Evolutionary conservation across 2,329 filamentous ascomycete species (phyloP).

Genomic region (Epichloe baconii): DNA sequence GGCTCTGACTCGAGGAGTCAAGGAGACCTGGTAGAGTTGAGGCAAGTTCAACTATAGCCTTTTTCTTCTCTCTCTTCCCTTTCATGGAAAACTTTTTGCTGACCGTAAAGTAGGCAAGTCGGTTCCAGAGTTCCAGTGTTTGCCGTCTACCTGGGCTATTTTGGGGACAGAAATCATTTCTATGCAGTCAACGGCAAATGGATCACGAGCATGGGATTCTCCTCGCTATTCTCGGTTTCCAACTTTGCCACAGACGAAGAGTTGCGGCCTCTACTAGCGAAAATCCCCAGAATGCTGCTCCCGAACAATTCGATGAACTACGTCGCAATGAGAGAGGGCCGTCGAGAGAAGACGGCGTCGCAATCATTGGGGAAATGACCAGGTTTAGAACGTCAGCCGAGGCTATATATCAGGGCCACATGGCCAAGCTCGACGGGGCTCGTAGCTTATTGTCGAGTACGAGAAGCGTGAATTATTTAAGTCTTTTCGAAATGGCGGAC

Average conservation of each 20-base stretch:
- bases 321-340: constrained; percentile 27
- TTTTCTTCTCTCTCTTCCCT: neutral
- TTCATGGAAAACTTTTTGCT: neutral
- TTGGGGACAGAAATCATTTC: constrained; percentile 38
- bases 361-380: constrained; percentile 34
- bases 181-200: constrained; percentile 41
- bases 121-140: constrained; percentile 33
- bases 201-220: constrained; percentile 27
- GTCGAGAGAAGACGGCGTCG: constrained; percentile 27
- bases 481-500: constrained; percentile 37
- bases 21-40: constrained; percentile 40
- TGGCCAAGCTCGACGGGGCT: constrained; percentile 34
- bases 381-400: constrained; percentile 30
- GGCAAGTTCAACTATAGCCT: constrained; percentile 13
- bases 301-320: constrained; percentile 20
- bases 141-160: constrained; percentile 38
- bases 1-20: constrained; percentile 17
- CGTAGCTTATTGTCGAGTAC: constrained; percentile 26
- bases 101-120: constrained; percentile 13
- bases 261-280: constrained; percentile 24
- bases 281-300: constrained; percentile 14
- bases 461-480: constrained; percentile 29
- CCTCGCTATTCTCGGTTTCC: constrained; percentile 36
- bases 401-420: constrained; percentile 32
- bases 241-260: constrained; percentile 30